Percentiles rank a stretch among this genome's conserved stretches.
Evolutionary conservation across 345 rosid species (phyloP).

Genomic region (Pistacia vera): DNA sequence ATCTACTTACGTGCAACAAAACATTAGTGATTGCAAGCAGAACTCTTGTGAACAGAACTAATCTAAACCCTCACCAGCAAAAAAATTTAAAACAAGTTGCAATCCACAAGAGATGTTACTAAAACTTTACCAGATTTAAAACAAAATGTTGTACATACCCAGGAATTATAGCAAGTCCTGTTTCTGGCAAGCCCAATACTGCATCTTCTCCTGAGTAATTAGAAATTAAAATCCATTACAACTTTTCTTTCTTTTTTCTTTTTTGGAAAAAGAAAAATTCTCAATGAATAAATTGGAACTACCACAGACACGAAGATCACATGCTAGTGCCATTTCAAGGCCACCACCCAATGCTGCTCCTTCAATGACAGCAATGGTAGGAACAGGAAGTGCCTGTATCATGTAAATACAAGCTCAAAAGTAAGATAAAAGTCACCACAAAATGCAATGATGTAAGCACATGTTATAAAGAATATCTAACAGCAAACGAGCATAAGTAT

Average conservation of each 20-base stretch:
- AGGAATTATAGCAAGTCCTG: slow-evolving; percentile 96
- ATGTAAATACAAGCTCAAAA: slow-evolving; percentile 8
- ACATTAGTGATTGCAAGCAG: neutral
- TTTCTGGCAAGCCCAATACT: slow-evolving; percentile 85
- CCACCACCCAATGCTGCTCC: slow-evolving; percentile 97
- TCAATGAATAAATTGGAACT: slow-evolving; percentile 18
- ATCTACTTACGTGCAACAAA: neutral
- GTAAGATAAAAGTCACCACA: neutral
- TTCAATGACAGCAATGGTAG: slow-evolving; percentile 87
- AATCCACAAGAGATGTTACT: neutral
- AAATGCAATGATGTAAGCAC: slow-evolving; percentile 1
- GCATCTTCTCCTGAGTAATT: slow-evolving; percentile 71
- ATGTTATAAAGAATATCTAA: neutral
- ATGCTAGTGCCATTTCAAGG: slow-evolving; percentile 92
- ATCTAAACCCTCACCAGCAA: slow-evolving; percentile 8
- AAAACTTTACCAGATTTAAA: neutral
- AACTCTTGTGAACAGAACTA: neutral
- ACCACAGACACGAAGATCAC: slow-evolving; percentile 96
- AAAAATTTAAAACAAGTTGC: neutral
- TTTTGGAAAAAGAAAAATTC: neutral
- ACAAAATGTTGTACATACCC: slow-evolving; percentile 48
- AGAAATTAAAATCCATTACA: neutral
- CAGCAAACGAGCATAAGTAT: neutral
- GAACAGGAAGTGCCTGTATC: slow-evolving; percentile 64
- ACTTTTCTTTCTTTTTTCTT: neutral